Evolutionary conservation across 805 yeast species (phyloP).

Genomic region (Debaryomyces maramus): DNA sequence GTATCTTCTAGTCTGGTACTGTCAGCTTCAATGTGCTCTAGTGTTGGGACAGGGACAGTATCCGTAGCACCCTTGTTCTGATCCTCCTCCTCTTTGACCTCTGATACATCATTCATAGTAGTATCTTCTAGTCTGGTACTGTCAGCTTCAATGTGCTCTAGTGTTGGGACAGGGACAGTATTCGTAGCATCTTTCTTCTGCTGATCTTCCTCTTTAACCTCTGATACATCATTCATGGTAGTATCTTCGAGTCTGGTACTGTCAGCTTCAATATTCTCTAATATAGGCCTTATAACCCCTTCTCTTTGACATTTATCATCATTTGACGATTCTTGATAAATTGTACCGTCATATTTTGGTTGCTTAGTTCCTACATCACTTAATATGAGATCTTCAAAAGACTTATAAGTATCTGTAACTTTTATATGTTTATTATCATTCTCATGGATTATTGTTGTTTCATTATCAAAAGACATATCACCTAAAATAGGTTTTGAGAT

Average conservation of each 20-base stretch:
- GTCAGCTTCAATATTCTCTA: not conserved
- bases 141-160: conserved; percentile 4
- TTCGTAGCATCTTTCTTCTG: too few relatives aligned
- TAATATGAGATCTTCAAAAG: too few relatives aligned
- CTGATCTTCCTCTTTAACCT: conserved; percentile 9
- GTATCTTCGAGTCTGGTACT: not conserved
- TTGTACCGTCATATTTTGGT: too few relatives aligned
- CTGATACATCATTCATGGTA: not conserved
- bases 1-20: conserved; percentile 8
- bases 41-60: conserved; percentile 4
- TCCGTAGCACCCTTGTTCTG: too few relatives aligned
- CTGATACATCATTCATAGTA: not conserved
- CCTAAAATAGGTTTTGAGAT: conserved; percentile 17
- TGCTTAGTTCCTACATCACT: too few relatives aligned
- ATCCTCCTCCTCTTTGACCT: conserved; percentile 9
- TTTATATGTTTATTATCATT: too few relatives aligned
- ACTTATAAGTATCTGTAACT: too few relatives aligned
- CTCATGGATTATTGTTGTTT: too few relatives aligned
- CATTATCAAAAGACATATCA: not conserved
- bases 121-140: conserved; percentile 7
- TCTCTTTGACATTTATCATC: too few relatives aligned
- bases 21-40: conserved; percentile 5
- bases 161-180: conserved; percentile 3
- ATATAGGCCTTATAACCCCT: too few relatives aligned
- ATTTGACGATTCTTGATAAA: too few relatives aligned